Percentiles rank a stretch among this genome's conserved stretches.
Conservation (phyloP, 805 yeast species). For the Candida insectorum region DNA sequence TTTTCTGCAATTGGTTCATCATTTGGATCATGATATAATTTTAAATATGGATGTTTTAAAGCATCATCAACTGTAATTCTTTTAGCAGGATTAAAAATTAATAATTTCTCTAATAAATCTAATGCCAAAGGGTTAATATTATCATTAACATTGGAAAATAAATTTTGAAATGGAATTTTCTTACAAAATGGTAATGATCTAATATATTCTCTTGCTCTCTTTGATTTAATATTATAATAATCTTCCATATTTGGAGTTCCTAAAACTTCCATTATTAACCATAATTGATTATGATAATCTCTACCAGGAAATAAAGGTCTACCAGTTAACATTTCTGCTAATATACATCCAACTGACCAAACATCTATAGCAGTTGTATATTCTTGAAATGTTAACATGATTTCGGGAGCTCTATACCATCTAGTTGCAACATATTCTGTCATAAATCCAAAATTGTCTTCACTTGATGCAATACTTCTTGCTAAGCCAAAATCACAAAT, state of each 20-base stretch:
- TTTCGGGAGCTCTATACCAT: slow-evolving; percentile 98
- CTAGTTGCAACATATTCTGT: slow-evolving; percentile 97
- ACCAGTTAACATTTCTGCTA: slow-evolving; percentile 86
- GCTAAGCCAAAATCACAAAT: slow-evolving; percentile 95
- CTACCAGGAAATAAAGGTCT: slow-evolving; percentile 90
- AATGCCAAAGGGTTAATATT: slow-evolving; percentile 39
- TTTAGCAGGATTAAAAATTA: slow-evolving; percentile 68
- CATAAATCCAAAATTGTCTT: slow-evolving; percentile 76
- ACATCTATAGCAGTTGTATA: slow-evolving; percentile 94
- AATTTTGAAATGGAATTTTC: slow-evolving; percentile 51
- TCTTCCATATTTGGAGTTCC: slow-evolving; percentile 88
- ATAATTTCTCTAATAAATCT: slow-evolving; percentile 63
- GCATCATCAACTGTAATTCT: slow-evolving; percentile 77
- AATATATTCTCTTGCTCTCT: slow-evolving; percentile 86
- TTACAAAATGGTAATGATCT: slow-evolving; percentile 70
- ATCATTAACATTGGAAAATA: slow-evolving; percentile 34
- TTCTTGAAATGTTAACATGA: slow-evolving; percentile 90
- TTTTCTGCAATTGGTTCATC: slow-evolving; percentile 89
- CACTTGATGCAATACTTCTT: slow-evolving; percentile 55
- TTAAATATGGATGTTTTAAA: slow-evolving; percentile 79
- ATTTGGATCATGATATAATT: slow-evolving; percentile 87
- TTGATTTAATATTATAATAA: slow-evolving; percentile 68
- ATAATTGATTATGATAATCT: slow-evolving; percentile 88
- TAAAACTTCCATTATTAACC: slow-evolving; percentile 76
- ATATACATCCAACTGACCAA: slow-evolving; percentile 95